Evolutionary conservation across 2,329 filamentous ascomycete genomes (phyloP).

Genomic region (Cladophialophora yegresii): DNA sequence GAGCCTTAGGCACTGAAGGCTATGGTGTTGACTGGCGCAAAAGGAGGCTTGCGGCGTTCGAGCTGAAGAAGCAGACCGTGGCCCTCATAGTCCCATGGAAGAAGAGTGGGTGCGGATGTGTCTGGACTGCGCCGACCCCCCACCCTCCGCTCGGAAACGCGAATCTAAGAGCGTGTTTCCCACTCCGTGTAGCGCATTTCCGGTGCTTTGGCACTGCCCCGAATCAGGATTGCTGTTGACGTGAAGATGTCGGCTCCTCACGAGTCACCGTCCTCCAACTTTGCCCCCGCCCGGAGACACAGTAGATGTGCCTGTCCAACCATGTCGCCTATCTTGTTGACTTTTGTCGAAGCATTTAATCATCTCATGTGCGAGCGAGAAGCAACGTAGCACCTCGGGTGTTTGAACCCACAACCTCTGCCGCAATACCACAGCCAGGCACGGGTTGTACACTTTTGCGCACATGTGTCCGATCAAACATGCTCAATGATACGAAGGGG

Average conservation of each 20-base stretch:
- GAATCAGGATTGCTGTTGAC: not conserved
- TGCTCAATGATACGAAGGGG: not conserved
- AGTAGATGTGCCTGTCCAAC: not conserved
- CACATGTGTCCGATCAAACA: not conserved
- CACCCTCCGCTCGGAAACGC: not conserved
- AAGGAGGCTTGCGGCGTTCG: slow-evolving; percentile 1
- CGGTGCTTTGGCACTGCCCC: not conserved
- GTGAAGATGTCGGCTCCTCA: not conserved
- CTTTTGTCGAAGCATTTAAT: not conserved
- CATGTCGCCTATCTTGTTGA: not conserved
- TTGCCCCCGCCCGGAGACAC: not conserved
- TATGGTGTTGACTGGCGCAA: not conserved
- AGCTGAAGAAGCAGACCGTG: not conserved
- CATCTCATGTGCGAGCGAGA: not conserved
- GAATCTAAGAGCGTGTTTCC: not conserved
- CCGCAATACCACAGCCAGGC: not conserved
- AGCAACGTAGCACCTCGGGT: not conserved
- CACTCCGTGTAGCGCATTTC: not conserved
- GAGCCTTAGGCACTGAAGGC: slow-evolving; percentile 4
- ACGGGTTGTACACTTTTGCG: too few relatives aligned
- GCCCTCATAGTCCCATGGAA: not conserved
- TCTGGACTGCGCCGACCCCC: not conserved
- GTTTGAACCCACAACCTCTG: not conserved
- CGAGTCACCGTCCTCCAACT: not conserved
- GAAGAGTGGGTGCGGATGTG: not conserved